Evolutionary conservation across 2,329 filamentous ascomycete species (phyloP).

Genomic region (Stagonosporopsis tanaceti): DNA sequence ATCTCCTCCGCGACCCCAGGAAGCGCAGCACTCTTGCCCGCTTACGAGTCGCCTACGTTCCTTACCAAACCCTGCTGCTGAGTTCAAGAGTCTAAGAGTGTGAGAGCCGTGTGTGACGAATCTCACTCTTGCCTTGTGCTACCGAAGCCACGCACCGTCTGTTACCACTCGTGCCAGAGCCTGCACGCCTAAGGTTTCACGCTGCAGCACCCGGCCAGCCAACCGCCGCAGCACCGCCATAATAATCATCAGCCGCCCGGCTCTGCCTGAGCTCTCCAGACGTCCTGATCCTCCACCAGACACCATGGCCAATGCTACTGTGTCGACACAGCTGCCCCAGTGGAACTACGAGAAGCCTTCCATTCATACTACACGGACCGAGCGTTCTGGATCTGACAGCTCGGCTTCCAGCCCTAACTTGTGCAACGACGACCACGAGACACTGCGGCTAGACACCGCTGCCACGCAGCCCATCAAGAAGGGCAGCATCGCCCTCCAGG

Average conservation of each 20-base stretch:
- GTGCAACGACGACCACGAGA: constrained; percentile 46
- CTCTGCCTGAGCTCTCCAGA: constrained; percentile 9
- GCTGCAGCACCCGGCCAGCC: constrained; percentile 21
- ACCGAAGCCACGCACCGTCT: constrained; percentile 32
- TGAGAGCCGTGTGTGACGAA: constrained; percentile 27
- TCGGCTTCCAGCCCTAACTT: constrained; percentile 47
- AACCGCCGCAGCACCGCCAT: constrained; percentile 31
- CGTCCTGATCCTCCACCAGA: constrained; percentile 20
- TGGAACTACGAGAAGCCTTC: constrained; percentile 49
- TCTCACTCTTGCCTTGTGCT: constrained; percentile 35
- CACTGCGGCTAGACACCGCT: constrained; percentile 44
- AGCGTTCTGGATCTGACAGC: constrained; percentile 41
- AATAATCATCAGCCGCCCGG: constrained; percentile 14
- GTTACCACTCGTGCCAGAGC: constrained; percentile 39
- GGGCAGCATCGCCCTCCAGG: constrained; percentile 41
- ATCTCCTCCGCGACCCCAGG: constrained; percentile 14
- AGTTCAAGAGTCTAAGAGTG: constrained; percentile 18
- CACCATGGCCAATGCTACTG: constrained; percentile 44
- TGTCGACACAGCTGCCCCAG: constrained; percentile 47
- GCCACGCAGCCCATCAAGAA: constrained; percentile 30
- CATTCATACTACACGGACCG: constrained; percentile 29
- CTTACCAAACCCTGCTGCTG: constrained; percentile 10
- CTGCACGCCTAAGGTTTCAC: constrained; percentile 44
- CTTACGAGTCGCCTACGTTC: constrained; percentile 21
- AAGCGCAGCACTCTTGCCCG: constrained; percentile 16